Conservation (phyloP, 768 basidiomycete species). For the Tephrocybe sp. region DNA sequence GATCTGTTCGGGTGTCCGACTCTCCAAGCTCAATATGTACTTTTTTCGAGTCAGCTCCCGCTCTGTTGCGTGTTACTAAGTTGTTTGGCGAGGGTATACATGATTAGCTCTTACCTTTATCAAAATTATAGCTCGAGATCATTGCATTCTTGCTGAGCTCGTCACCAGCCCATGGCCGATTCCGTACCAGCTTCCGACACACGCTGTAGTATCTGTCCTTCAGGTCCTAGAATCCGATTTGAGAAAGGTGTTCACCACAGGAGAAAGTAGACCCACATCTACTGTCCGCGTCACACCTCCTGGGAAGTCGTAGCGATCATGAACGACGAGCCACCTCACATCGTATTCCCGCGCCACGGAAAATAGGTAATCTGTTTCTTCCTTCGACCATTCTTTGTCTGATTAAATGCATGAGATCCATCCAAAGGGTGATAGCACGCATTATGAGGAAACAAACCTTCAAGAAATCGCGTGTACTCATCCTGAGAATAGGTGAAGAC, state of each 20-base stretch:
- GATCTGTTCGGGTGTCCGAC: slow-evolving; percentile 84
- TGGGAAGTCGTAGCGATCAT: slow-evolving; percentile 85
- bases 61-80: slow-evolving; percentile 42
- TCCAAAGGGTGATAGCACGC: not conserved
- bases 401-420: not conserved
- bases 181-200: slow-evolving; percentile 84
- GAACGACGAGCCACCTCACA: slow-evolving; percentile 83
- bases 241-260: not conserved
- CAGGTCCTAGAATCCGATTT: slow-evolving; percentile 61
- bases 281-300: slow-evolving; percentile 55
- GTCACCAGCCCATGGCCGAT: slow-evolving; percentile 83
- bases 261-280: slow-evolving; percentile 51
- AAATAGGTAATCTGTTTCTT: slow-evolving; percentile 95
- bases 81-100: not conserved
- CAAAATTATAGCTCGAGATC: slow-evolving; percentile 76
- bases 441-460: slow-evolving; percentile 47
- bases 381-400: slow-evolving; percentile 89
- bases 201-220: slow-evolving; percentile 94
- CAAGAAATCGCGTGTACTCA: slow-evolving; percentile 81
- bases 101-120: slow-evolving; percentile 62
- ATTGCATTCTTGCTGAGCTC: slow-evolving; percentile 67
- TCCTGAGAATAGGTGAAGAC: slow-evolving; percentile 77
- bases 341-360: slow-evolving; percentile 79
- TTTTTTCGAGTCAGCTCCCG: slow-evolving; percentile 87
- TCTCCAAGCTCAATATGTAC: slow-evolving; percentile 85